Conservation (phyloP, 1,284 basidiomycete species). For the Pseudozyma tsukubaensis region DNA sequence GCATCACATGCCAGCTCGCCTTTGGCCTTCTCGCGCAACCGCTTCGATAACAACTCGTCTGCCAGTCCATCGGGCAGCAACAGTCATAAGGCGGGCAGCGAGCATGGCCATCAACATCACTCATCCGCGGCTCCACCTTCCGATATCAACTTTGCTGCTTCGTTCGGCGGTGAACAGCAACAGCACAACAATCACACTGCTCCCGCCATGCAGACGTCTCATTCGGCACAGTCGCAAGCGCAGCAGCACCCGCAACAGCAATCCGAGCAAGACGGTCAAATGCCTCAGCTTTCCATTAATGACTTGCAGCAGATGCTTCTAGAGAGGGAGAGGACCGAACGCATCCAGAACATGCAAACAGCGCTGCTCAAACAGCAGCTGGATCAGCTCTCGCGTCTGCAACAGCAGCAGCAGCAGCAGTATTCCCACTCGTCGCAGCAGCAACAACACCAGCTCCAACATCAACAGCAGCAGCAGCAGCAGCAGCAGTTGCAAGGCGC, state of each 20-base stretch:
- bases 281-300: constrained; percentile 41
- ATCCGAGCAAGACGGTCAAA: constrained; percentile 13
- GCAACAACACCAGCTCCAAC: constrained; percentile 10
- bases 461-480: constrained; percentile 27
- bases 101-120: constrained; percentile 21
- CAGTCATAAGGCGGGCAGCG: constrained; percentile 15
- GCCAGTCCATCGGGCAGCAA: constrained; percentile 27
- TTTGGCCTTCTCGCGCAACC: constrained; percentile 28
- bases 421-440: no score
- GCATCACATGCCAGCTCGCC: constrained; percentile 39
- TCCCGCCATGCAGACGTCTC: constrained; percentile 10
- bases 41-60: constrained; percentile 34
- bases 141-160: constrained; percentile 15
- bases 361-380: constrained; percentile 59
- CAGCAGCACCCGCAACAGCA: constrained; percentile 1
- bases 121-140: constrained; percentile 16
- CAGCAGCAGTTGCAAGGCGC: constrained; percentile 12
- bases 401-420: constrained; percentile 20
- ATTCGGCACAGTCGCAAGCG: constrained; percentile 20
- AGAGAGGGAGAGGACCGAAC: constrained; percentile 57
- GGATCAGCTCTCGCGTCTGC: constrained; percentile 51
- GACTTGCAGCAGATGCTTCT: constrained; percentile 55
- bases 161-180: constrained; percentile 4
- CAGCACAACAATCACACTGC: constrained; percentile 3
- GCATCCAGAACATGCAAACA: constrained; percentile 61